Evolutionary conservation across 2,329 filamentous ascomycete species (phyloP).

Genomic region (Cladosporium sp.): DNA sequence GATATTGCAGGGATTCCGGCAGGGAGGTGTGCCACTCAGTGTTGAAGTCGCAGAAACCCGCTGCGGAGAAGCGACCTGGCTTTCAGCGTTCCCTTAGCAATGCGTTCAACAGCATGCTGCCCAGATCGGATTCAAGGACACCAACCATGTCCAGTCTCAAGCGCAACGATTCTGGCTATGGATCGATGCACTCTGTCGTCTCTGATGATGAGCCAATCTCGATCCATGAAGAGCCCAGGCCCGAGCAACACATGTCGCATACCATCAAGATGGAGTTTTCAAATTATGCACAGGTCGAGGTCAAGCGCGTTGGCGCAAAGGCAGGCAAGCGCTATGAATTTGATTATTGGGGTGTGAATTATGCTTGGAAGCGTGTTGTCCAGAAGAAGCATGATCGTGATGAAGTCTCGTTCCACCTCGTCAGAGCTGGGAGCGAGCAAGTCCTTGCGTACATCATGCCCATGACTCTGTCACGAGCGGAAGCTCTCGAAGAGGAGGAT

Average conservation of each 20-base stretch:
- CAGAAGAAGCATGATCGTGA: conserved; percentile 59
- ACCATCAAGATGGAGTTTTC: conserved; percentile 90
- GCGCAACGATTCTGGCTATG: conserved; percentile 55
- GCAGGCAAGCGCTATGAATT: conserved; percentile 76
- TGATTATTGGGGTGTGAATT: conserved; percentile 84
- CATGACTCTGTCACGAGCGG: conserved; percentile 63
- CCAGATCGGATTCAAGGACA: conserved; percentile 48
- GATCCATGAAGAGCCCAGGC: conserved; percentile 29
- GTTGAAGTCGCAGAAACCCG: conserved; percentile 58
- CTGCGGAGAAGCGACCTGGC: conserved; percentile 40
- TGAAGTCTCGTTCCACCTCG: conserved; percentile 49
- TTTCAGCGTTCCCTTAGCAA: conserved; percentile 56
- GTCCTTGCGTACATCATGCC: conserved; percentile 81
- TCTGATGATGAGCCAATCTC: conserved; percentile 32
- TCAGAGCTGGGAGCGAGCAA: conserved; percentile 32
- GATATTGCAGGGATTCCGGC: conserved; percentile 88
- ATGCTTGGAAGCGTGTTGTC: conserved; percentile 72
- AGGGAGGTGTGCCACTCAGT: conserved; percentile 85
- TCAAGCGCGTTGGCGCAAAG: conserved; percentile 63
- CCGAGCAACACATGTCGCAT: conserved; percentile 38
- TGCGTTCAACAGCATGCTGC: conserved; percentile 50
- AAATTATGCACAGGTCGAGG: conserved; percentile 89
- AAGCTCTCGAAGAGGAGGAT: conserved; percentile 63
- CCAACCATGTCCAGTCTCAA: conserved; percentile 40
- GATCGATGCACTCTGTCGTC: conserved; percentile 40